Evolutionary conservation across 352 stramenopile genomes (phyloP).

Genomic region (Aphanomyces cochlioides): DNA sequence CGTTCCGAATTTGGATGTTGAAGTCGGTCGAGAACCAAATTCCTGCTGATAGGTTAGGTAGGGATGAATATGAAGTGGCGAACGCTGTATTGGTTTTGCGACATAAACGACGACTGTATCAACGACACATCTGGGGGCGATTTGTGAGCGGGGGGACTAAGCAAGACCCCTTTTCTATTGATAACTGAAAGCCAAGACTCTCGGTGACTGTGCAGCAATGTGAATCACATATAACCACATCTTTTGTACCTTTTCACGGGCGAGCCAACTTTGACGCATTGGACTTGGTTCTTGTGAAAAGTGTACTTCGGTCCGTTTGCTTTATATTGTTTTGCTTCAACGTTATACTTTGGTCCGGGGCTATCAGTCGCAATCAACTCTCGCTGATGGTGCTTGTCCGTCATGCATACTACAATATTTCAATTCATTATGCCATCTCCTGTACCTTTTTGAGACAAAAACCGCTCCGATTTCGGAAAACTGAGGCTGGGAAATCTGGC

Average conservation of each 20-base stretch:
- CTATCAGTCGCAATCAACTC: slow-evolving; percentile 73
- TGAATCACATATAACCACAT: not conserved
- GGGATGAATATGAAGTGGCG: not conserved
- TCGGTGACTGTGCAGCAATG: slow-evolving; percentile 31
- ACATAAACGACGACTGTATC: not conserved
- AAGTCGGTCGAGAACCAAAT: slow-evolving; percentile 8
- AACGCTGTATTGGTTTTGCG: slow-evolving; percentile 24
- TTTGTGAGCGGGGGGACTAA: slow-evolving; percentile 56
- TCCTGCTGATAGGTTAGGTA: not conserved
- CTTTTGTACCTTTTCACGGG: slow-evolving; percentile 43
- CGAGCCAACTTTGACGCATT: slow-evolving; percentile 50
- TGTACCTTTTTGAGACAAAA: slow-evolving; percentile 76
- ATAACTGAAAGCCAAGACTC: slow-evolving; percentile 81
- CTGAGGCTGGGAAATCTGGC: slow-evolving; percentile 59
- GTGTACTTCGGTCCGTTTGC: slow-evolving; percentile 51
- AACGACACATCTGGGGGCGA: not conserved
- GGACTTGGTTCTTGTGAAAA: slow-evolving; percentile 56
- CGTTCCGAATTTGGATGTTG: slow-evolving; percentile 50
- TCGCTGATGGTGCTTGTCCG: slow-evolving; percentile 54
- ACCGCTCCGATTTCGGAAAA: slow-evolving; percentile 74
- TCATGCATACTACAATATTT: slow-evolving; percentile 55
- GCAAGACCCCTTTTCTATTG: slow-evolving; percentile 73
- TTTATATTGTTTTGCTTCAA: slow-evolving; percentile 55
- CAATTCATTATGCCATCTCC: not conserved
- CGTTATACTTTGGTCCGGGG: slow-evolving; percentile 82